Base-by-base conservation (phyloP, 2,329 filamentous ascomycete species). In the Cladophialophora yegresii region DNA sequence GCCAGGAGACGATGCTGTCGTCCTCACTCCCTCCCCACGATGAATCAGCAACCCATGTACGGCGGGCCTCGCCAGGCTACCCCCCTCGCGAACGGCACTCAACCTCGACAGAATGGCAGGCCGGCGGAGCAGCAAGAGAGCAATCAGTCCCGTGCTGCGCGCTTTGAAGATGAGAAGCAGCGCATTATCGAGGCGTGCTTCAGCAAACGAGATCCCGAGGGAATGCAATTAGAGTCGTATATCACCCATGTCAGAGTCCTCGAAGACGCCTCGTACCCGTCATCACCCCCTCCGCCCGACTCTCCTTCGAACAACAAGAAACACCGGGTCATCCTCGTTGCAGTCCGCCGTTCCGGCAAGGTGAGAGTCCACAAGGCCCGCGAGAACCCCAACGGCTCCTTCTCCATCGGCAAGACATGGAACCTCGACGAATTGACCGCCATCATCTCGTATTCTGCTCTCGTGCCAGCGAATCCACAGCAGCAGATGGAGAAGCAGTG, bases 381-480 rank as follows among this genome's bases (percentile, higher is more conserved):
- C 72, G 95, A 99, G 79, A 99, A 99, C 76, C 83, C 85, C 62
- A 97, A 96, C 76, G 92, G 92, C 62, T 87, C 91, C 26, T 99
- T 97, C 77, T 98, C 93, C 22, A 96, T 99, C 71, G 95, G 95
- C 70, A 99, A 99, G 80, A 96, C 95, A 3, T 99, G 95, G 95
- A 90, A 93, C 75, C 85, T 99, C 71, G 93, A 98, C 77, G 95
- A 99, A 74, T 81, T 99, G 55, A 85, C 85, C 4, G 84, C 85
- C 53, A 90, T 99, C 69, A 90, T 96, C 75, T 95, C 92, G 28
- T 98, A 89, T 74, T 89, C 87, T 6, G 83, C 87, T 50, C 76
- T 85, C 22, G 81, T 75, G 73, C 85, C 82, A 74, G 82, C 77
- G 71, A 88, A 69, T 75, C 85, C 80, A 70, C 84, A 82, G 77